These are phyloP conservation scores for Selaginella moellendorffii DNA, from an alignment of 75 land plant genomes.

Conservation along the genomic window DNA sequence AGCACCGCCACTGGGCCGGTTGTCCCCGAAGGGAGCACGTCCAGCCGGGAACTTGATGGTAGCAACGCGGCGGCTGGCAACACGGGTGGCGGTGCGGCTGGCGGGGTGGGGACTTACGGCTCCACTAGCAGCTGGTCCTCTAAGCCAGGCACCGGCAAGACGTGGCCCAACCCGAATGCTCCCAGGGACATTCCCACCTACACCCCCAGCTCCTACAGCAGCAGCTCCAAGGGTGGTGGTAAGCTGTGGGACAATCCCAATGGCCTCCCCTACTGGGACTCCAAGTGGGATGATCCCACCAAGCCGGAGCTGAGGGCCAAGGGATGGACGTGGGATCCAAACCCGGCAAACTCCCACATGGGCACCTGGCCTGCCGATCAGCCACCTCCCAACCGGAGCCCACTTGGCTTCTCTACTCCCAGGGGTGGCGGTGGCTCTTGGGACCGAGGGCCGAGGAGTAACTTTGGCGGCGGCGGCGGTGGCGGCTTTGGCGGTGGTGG, in stretches of 20 bases:
- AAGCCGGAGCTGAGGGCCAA: neutral
- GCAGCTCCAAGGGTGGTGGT: neutral
- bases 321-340: neutral
- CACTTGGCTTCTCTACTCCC: neutral
- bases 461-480: neutral
- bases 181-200: neutral
- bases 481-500: neutral
- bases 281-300: neutral
- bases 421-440: neutral
- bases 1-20: neutral
- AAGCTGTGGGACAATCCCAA: neutral
- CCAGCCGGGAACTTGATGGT: neutral
- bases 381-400: neutral
- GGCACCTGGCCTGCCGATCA: neutral
- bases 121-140: neutral
- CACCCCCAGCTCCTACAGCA: neutral
- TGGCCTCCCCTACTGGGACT: neutral
- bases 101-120: neutral
- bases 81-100: neutral
- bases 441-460: neutral
- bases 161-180: neutral
- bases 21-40: neutral
- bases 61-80: neutral
- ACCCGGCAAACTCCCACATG: neutral
- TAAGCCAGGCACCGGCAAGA: neutral